phyloP scores from a whole-genome alignment of 1,139 yeast genomes.

The Saccharomyces uvarum region DNA sequence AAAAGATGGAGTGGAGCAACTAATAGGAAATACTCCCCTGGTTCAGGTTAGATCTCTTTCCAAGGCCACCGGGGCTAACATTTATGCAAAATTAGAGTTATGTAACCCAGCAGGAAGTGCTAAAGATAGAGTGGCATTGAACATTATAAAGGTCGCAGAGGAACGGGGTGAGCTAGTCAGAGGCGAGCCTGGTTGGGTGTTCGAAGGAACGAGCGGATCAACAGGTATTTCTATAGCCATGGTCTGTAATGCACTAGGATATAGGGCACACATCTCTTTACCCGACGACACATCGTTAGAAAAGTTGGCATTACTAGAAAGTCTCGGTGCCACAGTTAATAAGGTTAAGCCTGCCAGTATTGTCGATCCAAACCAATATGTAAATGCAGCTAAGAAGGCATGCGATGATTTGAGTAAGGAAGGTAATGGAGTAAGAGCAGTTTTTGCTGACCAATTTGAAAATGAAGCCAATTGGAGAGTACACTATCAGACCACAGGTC shows the following conservation, averaged over 20 bases:
- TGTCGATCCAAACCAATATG: slow-evolving; percentile 88
- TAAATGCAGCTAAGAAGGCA: slow-evolving; percentile 70
- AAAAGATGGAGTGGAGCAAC: slow-evolving; percentile 43
- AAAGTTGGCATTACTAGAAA: slow-evolving; percentile 59
- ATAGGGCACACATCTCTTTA: slow-evolving; percentile 82
- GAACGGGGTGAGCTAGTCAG: slow-evolving; percentile 43
- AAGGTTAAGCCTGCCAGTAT: slow-evolving; percentile 92
- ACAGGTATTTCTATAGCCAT: slow-evolving; percentile 92
- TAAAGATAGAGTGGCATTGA: slow-evolving; percentile 86
- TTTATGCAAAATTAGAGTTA: slow-evolving; percentile 80
- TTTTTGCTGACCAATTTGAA: slow-evolving; percentile 94
- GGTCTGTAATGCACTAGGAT: slow-evolving; percentile 80
- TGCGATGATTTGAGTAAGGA: slow-evolving; percentile 49
- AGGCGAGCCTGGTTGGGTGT: slow-evolving; percentile 49
- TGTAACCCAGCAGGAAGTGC: slow-evolving; percentile 93
- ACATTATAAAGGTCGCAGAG: slow-evolving; percentile 70
- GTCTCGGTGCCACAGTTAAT: slow-evolving; percentile 80
- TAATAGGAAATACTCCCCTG: slow-evolving; percentile 87
- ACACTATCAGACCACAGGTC: slow-evolving; percentile 81
- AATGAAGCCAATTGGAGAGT: slow-evolving; percentile 84
- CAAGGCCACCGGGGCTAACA: slow-evolving; percentile 54
- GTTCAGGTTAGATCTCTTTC: slow-evolving; percentile 74
- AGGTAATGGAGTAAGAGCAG: slow-evolving; percentile 31
- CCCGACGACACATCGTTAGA: slow-evolving; percentile 92
- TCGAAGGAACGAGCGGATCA: slow-evolving; percentile 94